Percentiles rank a stretch among this genome's conserved stretches.
phyloP scores from a whole-genome alignment of 23 red algal genomes.

The Gracilaria caudata region DNA sequence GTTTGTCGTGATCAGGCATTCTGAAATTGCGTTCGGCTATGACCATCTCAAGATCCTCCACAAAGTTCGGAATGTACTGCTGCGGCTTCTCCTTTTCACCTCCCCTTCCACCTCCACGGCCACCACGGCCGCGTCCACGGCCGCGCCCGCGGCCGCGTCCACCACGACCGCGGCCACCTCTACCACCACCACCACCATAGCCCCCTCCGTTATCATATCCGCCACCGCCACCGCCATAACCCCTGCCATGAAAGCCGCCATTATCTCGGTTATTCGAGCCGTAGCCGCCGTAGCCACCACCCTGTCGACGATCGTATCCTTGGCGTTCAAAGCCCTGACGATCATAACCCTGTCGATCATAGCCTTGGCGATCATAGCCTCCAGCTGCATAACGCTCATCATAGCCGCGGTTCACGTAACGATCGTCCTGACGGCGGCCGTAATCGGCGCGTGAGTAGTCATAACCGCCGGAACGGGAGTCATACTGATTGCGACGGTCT shows the following conservation, averaged over 20 bases:
- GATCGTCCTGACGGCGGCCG: slow-evolving; percentile 30
- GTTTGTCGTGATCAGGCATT: slow-evolving; percentile 37
- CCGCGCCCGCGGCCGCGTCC: slow-evolving; percentile 46
- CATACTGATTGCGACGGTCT: slow-evolving; percentile 26
- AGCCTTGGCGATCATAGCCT: slow-evolving; percentile 20
- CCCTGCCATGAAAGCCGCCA: slow-evolving; percentile 1
- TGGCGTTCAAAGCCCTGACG: slow-evolving; percentile 12
- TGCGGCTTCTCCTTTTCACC: slow-evolving; percentile 46
- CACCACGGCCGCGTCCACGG: slow-evolving; percentile 18
- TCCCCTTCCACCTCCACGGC: slow-evolving; percentile 28
- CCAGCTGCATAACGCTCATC: slow-evolving; percentile 27
- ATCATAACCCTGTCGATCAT: slow-evolving; percentile 25
- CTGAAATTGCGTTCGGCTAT: slow-evolving; percentile 49
- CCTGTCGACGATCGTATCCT: slow-evolving; percentile 6
- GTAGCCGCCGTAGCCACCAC: slow-evolving; percentile 24
- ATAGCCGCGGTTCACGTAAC: slow-evolving; percentile 21
- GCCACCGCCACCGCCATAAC: slow-evolving; percentile 1
- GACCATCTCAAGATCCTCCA: slow-evolving; percentile 9
- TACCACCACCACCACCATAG: slow-evolving; percentile 31
- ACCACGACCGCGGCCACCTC: slow-evolving; percentile 33
- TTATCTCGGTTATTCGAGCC: background rate
- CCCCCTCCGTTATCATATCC: background rate
- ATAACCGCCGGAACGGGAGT: slow-evolving; percentile 29
- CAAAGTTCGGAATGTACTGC: slow-evolving; percentile 56
- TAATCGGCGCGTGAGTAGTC: slow-evolving; percentile 30